Conservation (phyloP, 2,329 filamentous ascomycete genomes). For the Microdochium nivale region DNA sequence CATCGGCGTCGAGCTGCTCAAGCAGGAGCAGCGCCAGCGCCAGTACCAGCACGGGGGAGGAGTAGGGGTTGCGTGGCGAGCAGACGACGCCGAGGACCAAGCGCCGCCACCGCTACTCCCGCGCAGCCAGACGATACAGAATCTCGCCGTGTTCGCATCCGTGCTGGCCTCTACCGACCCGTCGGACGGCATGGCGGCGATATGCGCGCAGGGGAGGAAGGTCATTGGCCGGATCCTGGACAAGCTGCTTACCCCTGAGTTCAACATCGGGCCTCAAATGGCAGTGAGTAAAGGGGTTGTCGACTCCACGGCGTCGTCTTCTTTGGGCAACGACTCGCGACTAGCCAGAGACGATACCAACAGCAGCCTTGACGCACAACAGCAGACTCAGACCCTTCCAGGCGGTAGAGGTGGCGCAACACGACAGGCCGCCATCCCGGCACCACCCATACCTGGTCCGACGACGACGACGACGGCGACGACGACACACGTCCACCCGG, state of each 20-base stretch:
- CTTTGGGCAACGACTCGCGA: too few species aligned
- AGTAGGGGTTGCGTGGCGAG: too few species aligned
- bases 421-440: too few species aligned
- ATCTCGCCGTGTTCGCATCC: conserved; percentile 24
- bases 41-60: neutral
- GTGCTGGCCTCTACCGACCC: conserved; percentile 21
- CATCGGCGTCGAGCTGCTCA: neutral
- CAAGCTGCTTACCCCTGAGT: conserved; percentile 21
- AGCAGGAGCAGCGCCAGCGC: neutral
- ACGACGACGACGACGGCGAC: too few species aligned
- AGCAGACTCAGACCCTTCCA: neutral
- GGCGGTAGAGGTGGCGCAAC: too few species aligned
- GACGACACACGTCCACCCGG: too few species aligned
- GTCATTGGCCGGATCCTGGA: conserved; percentile 25
- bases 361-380: neutral
- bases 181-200: conserved; percentile 17
- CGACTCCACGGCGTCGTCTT: too few species aligned
- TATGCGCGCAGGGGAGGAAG: conserved; percentile 24
- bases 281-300: conserved; percentile 6
- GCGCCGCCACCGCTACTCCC: conserved; percentile 19
- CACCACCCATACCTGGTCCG: too few species aligned
- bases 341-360: neutral
- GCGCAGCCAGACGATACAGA: conserved; percentile 25
- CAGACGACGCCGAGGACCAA: neutral
- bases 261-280: conserved; percentile 5